Percentiles rank a stretch among this genome's conserved stretches.
These are phyloP conservation scores for Plasmodium yoelii DNA, from an alignment of 169 alveolate genomes.

Conservation along the genomic window DNA sequence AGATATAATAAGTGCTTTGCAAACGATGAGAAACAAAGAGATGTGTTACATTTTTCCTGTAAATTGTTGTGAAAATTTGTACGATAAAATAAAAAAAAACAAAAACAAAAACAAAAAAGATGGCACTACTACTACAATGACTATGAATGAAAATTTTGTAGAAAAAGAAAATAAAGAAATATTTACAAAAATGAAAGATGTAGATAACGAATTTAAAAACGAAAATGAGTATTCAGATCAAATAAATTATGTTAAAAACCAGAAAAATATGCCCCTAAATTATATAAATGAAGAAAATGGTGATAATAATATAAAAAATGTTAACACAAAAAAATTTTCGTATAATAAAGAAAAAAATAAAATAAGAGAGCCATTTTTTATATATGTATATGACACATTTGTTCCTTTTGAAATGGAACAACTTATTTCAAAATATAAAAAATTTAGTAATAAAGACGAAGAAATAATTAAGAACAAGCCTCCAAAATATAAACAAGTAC, in stretches of 20 bases:
- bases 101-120: background rate
- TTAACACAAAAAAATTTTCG: background rate
- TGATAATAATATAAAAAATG: slow-evolving; percentile 22
- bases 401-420: slow-evolving; percentile 66
- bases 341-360: slow-evolving; percentile 28
- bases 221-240: slow-evolving; percentile 18
- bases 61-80: slow-evolving; percentile 21
- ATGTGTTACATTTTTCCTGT: slow-evolving; percentile 42
- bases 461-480: slow-evolving; percentile 29
- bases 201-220: slow-evolving; percentile 56
- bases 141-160: background rate
- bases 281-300: slow-evolving; percentile 34
- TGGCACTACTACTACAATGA: slow-evolving; percentile 1
- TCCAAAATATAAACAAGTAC: slow-evolving; percentile 1
- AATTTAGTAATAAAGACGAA: slow-evolving; percentile 8
- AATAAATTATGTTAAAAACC: slow-evolving; percentile 9
- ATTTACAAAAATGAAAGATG: slow-evolving; percentile 25
- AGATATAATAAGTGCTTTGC: slow-evolving; percentile 35
- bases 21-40: slow-evolving; percentile 69
- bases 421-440: slow-evolving; percentile 14
- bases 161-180: slow-evolving; percentile 29
- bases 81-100: slow-evolving; percentile 41
- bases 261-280: slow-evolving; percentile 7
- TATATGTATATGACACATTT: slow-evolving; percentile 57
- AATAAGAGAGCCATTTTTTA: slow-evolving; percentile 49